Base-by-base conservation (phyloP, 75 land plant species). In the Selaginella moellendorffii region DNA sequence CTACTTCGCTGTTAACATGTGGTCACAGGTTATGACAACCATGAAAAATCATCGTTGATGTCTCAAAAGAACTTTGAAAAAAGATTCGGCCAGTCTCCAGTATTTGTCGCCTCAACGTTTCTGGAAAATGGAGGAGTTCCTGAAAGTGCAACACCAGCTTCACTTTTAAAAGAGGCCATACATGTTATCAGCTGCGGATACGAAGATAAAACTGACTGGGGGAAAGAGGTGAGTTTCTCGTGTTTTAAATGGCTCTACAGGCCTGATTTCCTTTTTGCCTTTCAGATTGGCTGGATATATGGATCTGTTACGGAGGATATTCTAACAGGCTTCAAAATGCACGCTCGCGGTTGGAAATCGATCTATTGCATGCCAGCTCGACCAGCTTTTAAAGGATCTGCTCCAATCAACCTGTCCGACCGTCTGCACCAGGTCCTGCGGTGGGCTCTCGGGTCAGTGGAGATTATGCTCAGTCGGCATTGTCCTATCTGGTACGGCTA, bases 401-500 rank as follows among this genome's bases (percentile, higher is more conserved):
- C 87, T 66, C 87, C 87, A 14, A 81, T 84, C 31, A 81, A 81
- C 30, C 75, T 84, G 2, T 74, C 81, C 12, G 87, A 84, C 42
- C 84, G 84, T 69, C 72, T 84, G 5, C 71, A 84, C 54, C 87
- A 84, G 54, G 84, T 84, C 27, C 74, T 81, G 0, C 81, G 81
- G 2, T 84, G 87, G 84, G 87, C 87, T 12, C 76, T 82, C 42
- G 87, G 87, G 36, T 85, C 87, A 51, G 85, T 85, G 24, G 87
- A 85, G 53, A 85, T 85, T 65, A 59, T 85, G 1, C 70, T 85
- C 31, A 85, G 87, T 61, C 68, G 67, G 67, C 80, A 82, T 58
- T 85, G 87, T 59, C 87, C 87, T n/a, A 79, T 85, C 25, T 85
- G 87, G 87, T 85, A 85, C 68, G 85, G 82, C 0, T 85, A 79